Base-by-base conservation (phyloP, 257 asterid species). In the Agastache rugosa region DNA sequence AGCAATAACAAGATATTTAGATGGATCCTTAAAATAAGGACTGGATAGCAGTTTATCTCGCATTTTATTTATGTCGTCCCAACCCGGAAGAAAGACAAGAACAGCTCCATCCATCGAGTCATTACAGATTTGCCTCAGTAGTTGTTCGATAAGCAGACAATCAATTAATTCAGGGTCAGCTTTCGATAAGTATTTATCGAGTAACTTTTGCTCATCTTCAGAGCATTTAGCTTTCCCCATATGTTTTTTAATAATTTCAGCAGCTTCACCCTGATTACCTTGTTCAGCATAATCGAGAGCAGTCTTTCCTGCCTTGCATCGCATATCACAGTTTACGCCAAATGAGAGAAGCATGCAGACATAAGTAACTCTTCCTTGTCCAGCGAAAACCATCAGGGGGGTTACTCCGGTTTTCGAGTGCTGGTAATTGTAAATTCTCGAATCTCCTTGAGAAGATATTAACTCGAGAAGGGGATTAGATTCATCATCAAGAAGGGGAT, bases 21-120 rank as follows among this genome's bases (percentile, higher is more conserved):
- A 83, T 5, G 83, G 65, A 64, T 95, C 90, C 27, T 73, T 83
- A 77, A 92, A 95, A 74, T 78, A 89, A 35, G 93, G 91, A 78
- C 88, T 90, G 16, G 87, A 72, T 35, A 60, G 83, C 68, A 95
- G 82, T 74, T 84, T 78, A 31, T 90, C 92, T 22, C 91, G 83
- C 23, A 89, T 87, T 79, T 80, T 83, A 63, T 74, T 87, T 77
- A 95, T 95, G 70, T 92, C 98, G 71, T 92, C 97, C 99, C 99
- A 95, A 53, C 99, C 98, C 8, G 97, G 96, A 79, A 95, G 91
- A 79, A 95, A 95, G 76, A 95, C 82, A 37, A 92, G 97, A 84
- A 94, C 79, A 62, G 99, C 99, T 62, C 98, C 99, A 6, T 83
- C 91, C 56, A 69, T 48, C 5, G 96, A 87, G 82, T 85, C 91